phyloP scores from a whole-genome alignment of 2,329 filamentous ascomycete species.

The Diaporthe sp. region DNA sequence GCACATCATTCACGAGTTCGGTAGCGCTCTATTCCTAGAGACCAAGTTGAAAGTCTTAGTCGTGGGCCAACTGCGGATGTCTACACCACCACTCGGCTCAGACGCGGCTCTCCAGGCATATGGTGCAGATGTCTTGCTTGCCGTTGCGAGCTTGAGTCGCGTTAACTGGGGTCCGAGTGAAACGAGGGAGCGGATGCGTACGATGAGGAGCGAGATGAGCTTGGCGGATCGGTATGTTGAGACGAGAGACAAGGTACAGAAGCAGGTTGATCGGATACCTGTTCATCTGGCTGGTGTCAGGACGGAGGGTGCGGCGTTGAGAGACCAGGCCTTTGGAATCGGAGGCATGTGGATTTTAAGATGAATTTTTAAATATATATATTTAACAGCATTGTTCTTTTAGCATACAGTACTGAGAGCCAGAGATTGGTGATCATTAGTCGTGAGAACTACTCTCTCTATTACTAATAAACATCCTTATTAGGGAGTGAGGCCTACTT shows the following conservation, averaged over 20 bases:
- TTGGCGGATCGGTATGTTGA: slow-evolving; percentile 58
- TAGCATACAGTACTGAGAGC: too few relatives aligned
- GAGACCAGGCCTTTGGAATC: slow-evolving; percentile 60
- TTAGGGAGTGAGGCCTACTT: too few relatives aligned
- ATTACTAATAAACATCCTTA: too few relatives aligned
- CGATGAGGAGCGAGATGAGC: slow-evolving; percentile 53
- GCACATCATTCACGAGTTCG: slow-evolving; percentile 65
- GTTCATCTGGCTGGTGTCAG: slow-evolving; percentile 69
- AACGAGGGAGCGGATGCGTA: slow-evolving; percentile 50
- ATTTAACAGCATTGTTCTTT: too few relatives aligned
- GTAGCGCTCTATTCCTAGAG: slow-evolving; percentile 52
- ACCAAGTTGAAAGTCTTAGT: slow-evolving; percentile 62
- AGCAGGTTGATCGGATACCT: slow-evolving; percentile 66
- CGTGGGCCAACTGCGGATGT: slow-evolving; percentile 59
- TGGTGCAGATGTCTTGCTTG: slow-evolving; percentile 53
- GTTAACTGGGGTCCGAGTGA: slow-evolving; percentile 55
- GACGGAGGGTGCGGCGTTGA: slow-evolving; percentile 55
- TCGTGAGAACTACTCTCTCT: too few relatives aligned
- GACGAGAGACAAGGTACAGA: slow-evolving; percentile 61
- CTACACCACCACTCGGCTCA: slow-evolving; percentile 55
- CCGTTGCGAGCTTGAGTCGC: slow-evolving; percentile 58
- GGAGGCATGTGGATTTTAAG: slow-evolving; percentile 61
- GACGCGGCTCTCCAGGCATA: slow-evolving; percentile 45
- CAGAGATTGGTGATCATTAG: too few relatives aligned
- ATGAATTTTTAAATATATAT: slow-evolving; percentile 38